phyloP scores from a whole-genome alignment of 2,329 filamentous ascomycete species.

The Cadophora sp. region DNA sequence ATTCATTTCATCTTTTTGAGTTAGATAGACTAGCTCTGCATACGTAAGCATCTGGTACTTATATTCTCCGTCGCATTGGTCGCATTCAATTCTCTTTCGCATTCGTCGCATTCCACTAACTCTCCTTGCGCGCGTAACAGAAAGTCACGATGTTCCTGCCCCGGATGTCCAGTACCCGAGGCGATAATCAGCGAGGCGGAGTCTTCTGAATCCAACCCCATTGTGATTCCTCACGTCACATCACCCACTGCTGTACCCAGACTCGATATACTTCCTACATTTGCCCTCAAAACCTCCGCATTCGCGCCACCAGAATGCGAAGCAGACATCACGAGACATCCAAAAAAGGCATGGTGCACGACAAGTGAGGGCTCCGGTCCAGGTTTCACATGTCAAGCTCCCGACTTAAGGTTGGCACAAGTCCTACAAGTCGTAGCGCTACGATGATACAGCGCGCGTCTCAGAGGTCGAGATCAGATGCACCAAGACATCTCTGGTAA shows the following conservation, averaged over 20 bases:
- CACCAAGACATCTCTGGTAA: constrained; percentile 1
- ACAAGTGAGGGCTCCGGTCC: not conserved
- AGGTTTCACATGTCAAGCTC: constrained; percentile 20
- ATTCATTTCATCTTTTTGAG: not conserved
- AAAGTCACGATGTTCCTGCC: not conserved
- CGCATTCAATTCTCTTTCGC: not conserved
- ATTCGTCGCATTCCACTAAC: constrained; percentile 1
- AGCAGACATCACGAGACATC: not conserved
- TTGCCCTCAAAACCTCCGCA: not conserved
- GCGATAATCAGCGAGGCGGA: not conserved
- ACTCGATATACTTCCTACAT: not conserved
- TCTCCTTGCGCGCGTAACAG: not conserved
- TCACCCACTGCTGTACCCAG: not conserved
- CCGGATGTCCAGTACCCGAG: not conserved
- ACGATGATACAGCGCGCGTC: constrained; percentile 18
- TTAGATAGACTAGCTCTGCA: not conserved
- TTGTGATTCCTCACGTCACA: not conserved
- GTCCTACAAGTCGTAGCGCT: constrained; percentile 13
- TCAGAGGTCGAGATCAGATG: constrained; percentile 21
- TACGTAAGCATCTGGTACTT: not conserved
- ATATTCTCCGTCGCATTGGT: not conserved
- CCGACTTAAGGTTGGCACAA: constrained; percentile 11
- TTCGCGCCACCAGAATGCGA: constrained; percentile 1
- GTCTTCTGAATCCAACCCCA: not conserved
- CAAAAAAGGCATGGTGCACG: not conserved